Conservation (phyloP, 2,329 filamentous ascomycete genomes). For the Rhytidhysteron rufulum region DNA sequence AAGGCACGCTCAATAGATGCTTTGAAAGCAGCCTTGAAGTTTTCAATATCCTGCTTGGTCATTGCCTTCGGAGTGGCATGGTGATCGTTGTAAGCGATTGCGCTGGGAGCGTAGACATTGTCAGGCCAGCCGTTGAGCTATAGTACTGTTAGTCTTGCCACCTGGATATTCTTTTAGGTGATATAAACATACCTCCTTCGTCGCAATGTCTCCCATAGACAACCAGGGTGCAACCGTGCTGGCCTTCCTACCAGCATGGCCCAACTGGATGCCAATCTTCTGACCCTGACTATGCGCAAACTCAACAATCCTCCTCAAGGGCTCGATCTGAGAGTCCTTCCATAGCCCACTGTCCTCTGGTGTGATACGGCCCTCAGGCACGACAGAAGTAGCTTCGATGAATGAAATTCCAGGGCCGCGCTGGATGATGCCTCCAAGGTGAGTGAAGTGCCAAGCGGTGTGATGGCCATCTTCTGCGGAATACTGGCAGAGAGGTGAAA, state of each 20-base stretch:
- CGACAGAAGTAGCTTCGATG: slow-evolving; percentile 74
- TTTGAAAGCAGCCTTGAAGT: slow-evolving; percentile 60
- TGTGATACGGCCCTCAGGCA: slow-evolving; percentile 75
- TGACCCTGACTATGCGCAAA: slow-evolving; percentile 77
- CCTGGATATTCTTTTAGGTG: background rate
- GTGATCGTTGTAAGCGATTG: slow-evolving; percentile 59
- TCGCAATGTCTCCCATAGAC: slow-evolving; percentile 51
- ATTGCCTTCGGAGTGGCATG: slow-evolving; percentile 64
- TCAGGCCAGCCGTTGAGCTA: slow-evolving; percentile 52
- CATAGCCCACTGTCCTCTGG: slow-evolving; percentile 77
- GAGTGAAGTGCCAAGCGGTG: slow-evolving; percentile 77
- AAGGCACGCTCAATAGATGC: slow-evolving; percentile 54
- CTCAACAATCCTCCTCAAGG: slow-evolving; percentile 66
- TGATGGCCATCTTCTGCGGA: slow-evolving; percentile 66
- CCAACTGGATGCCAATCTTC: slow-evolving; percentile 75
- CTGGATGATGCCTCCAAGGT: slow-evolving; percentile 73
- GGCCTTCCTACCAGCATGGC: slow-evolving; percentile 69
- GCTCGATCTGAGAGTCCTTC: slow-evolving; percentile 76
- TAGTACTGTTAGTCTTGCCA: slow-evolving; percentile 6
- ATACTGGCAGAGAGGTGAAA: slow-evolving; percentile 66
- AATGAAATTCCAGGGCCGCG: slow-evolving; percentile 71
- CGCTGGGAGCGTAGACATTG: slow-evolving; percentile 55
- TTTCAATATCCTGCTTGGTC: slow-evolving; percentile 64
- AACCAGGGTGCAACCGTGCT: slow-evolving; percentile 63
- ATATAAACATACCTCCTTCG: slow-evolving; percentile 33